Base-by-base conservation (phyloP, 352 stramenopile species). In the Plasmopara muralis region DNA sequence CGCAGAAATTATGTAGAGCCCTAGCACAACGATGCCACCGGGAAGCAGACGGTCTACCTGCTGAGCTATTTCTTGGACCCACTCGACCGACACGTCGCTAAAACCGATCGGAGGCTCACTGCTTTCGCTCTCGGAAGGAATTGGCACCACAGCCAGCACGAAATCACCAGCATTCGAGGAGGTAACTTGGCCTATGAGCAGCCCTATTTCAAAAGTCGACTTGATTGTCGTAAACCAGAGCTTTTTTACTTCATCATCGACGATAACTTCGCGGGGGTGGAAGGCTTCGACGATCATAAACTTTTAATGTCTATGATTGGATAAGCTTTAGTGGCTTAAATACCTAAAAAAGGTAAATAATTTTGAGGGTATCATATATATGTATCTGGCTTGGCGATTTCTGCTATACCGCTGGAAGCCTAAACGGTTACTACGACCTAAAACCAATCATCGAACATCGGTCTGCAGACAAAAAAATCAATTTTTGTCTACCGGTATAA, bases 1-100 rank as follows among this genome's bases (percentile, higher is more conserved):
- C 9, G 60, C 28, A 29, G 76, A 74, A 45, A 83, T 46, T 29
- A 86, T 72, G 53, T 84, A 89, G 7, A 89, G 53, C 2, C 79
- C 79, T 9, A 81, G 6, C 18, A 89, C 55, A 2, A 35, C 44
- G 29, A 87, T 57, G 15, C 79, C 79, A 5, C 79, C 79, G 1
- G 79, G 76, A 4, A 89, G 58, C 40, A 89, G 41, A 25, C 70
- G 74, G 20, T 87, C 74, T n/a, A 87, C 66, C 54, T 89, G 79
- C 50, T 79, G 72, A 34, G 76, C 66, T 58, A 80, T 70, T 42
- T 86, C 74, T 53, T 77, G 58, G 41, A 81, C 60, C 79, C 79
- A 89, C 9, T 87, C 76, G 16, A 70, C 59, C 10, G 76, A 85
- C 35, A 89, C 56, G 44, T 87, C 74, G 6, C 59, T 60, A 35